Base-by-base conservation (phyloP, 148 eudicot genomes). In the Chenopodium suecicum region DNA sequence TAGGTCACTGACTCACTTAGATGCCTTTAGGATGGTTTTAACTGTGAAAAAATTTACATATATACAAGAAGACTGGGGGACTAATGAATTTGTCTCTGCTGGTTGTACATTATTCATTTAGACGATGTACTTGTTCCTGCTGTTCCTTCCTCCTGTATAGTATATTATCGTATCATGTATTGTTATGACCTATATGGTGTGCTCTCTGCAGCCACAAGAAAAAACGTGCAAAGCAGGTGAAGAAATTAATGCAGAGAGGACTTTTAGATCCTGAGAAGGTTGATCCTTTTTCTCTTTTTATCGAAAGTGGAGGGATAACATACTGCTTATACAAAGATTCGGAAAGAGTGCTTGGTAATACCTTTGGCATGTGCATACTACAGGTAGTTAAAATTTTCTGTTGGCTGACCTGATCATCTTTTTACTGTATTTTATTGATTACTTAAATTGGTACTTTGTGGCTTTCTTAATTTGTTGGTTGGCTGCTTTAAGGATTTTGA, bases 281-380 rank as follows among this genome's bases (percentile, higher is more conserved):
- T 80, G 97, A 92, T 83, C 89, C 94, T 34, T 88, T 93, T 81
- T 89, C 93, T 20, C 93, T 93, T 67, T 95, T 95, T 78, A 46
- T 93, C 79, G 96, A 92, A 88, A 91, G 90, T 72, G 91, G 88
- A 56, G 94, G 91, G 37, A 89, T 95, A 83, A 88, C 94, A 27
- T 92, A 92, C 83, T 93, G 99, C 89, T 75, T 87, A 78, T 95
- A 95, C 84, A 91, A 84, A 86, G 97, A 95, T 75, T 95, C 99
- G 9, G 99, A 95, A 78, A 92, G 97, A 83, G 85, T 95, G 75
- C 94, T 95, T 68, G 99, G 99, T 25, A 92, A 92, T 82, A 95
- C 98, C 29, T 95, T 95, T 87, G 95, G 98, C 88, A 93, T 95
- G 99, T 95, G 98, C 83, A 88, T 95, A 83, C 84, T 95, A 66